Base-by-base conservation (phyloP, 179 eudicot species). In the Silene vulgaris region DNA sequence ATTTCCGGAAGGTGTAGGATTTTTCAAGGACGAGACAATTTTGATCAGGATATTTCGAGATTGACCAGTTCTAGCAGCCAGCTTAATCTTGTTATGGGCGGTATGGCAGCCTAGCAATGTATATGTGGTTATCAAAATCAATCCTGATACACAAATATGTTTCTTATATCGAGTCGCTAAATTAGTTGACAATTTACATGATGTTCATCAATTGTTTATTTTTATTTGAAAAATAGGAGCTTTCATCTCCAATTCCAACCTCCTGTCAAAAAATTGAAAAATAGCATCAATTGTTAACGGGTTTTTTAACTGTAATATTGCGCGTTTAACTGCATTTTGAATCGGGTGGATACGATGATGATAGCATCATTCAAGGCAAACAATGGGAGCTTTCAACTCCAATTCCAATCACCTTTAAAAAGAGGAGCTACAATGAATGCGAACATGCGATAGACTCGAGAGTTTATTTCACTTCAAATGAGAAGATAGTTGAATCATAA, bases 381-480 rank as follows among this genome's bases (percentile, higher is more conserved):
- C 52, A 45, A 45, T 45, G 52, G 2, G 11, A 45, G 12, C 52
- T 45, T 43, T 43, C 50, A 43, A 43, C 8, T 9, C 50, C 8
- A 43, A 43, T 43, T 43, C 8, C 50, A 43, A 9, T 6, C 8
- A 43, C 11, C 50, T 43, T 0, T 43, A 12, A 54, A 19, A 65
- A 32, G 13, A 50, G 4, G 16, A 8, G 6, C 70, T 4, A 8
- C 23, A 16, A 7, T 43, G 14, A 45, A 74, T 26, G 5, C 17
- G 13, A 64, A 40, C 0, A 65, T 26, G 14, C 56, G 14, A 35
- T 40, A 35, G 28, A 56, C 64, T 54, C 0, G 21, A 56, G 26
- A 35, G 7, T 35, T 37, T 75, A 56, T 50, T 63, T 32, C 32
- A 70, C 56, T 52, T 8, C 67, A 52, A 48, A 76, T 37, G 45